A percentile compares a stretch with the other conserved stretches of the same genome.
phyloP scores from a whole-genome alignment of 2,329 filamentous ascomycete species.

The Cadophora luteo-olivacea region DNA sequence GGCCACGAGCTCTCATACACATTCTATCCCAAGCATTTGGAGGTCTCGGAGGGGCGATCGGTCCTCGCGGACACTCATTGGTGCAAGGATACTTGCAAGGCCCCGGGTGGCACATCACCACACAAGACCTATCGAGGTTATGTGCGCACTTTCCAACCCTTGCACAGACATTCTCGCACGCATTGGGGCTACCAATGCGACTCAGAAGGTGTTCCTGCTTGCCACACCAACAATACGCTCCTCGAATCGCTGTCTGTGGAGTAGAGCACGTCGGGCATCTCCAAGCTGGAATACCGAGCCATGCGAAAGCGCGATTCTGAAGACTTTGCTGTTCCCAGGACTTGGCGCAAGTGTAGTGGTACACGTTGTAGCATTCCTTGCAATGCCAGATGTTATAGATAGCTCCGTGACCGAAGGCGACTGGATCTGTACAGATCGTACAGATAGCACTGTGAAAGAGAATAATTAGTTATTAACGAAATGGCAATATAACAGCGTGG shows the following conservation, averaged over 20 bases:
- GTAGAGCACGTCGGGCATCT: slow-evolving; percentile 27
- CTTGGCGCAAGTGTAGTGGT: slow-evolving; percentile 28
- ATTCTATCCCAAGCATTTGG: slow-evolving; percentile 25
- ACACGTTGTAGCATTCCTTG: slow-evolving; percentile 24
- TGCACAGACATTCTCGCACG: slow-evolving; percentile 26
- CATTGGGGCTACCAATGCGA: slow-evolving; percentile 17
- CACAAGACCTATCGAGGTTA: slow-evolving; percentile 17
- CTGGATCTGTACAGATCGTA: slow-evolving; percentile 22
- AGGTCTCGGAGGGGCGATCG: background rate
- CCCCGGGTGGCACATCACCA: slow-evolving; percentile 33
- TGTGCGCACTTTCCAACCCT: slow-evolving; percentile 25
- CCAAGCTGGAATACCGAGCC: slow-evolving; percentile 13
- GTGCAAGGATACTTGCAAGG: slow-evolving; percentile 29
- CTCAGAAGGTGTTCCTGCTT: background rate
- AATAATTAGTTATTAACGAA: background rate
- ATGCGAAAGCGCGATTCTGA: background rate
- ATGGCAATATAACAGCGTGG: too few species aligned
- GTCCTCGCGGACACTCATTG: background rate
- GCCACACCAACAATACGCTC: slow-evolving; percentile 25
- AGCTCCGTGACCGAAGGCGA: background rate
- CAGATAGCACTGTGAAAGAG: slow-evolving; percentile 19
- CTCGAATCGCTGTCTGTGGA: background rate
- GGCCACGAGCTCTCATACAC: background rate
- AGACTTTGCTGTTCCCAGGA: background rate
- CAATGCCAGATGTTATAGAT: slow-evolving; percentile 31